These are phyloP conservation scores for Serendipita vermifera DNA, from an alignment of 768 basidiomycete genomes.

Conservation along the genomic window DNA sequence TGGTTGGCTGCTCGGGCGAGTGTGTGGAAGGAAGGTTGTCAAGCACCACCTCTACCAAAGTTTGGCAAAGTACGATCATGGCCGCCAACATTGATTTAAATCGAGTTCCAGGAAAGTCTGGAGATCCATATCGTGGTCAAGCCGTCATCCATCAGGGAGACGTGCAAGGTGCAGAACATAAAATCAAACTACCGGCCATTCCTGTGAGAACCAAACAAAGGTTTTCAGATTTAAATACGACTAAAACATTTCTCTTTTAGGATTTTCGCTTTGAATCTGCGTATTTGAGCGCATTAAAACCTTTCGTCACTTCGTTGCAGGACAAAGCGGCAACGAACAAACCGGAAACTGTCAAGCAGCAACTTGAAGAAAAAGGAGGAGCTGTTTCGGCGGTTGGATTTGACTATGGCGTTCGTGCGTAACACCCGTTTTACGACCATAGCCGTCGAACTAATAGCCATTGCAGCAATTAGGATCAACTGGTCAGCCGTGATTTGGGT, in stretches of 20 bases:
- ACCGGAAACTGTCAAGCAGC: not conserved
- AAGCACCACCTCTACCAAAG: not conserved
- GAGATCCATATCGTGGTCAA: constrained; percentile 7
- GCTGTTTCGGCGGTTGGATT: not conserved
- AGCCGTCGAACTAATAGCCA: too few species aligned
- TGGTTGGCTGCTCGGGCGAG: constrained; percentile 21
- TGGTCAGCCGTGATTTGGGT: not conserved
- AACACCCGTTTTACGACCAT: too few species aligned
- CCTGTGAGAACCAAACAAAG: not conserved
- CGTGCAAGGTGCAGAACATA: not conserved
- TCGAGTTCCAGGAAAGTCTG: constrained; percentile 2
- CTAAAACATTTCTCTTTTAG: not conserved
- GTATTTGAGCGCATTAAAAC: not conserved
- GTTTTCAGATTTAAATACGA: too few species aligned
- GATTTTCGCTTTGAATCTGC: constrained; percentile 6
- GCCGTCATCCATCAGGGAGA: not conserved
- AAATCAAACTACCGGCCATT: constrained; percentile 3
- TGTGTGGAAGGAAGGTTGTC: too few species aligned
- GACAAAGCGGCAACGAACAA: not conserved
- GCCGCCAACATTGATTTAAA: not conserved
- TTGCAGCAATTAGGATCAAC: constrained; percentile 2
- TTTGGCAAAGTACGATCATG: not conserved
- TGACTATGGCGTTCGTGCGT: not conserved
- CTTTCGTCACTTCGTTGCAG: not conserved
- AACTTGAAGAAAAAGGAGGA: not conserved